Evolutionary conservation across 495 filamentous ascomycete species (phyloP).

Genomic region (Wilcoxina mikolae): DNA sequence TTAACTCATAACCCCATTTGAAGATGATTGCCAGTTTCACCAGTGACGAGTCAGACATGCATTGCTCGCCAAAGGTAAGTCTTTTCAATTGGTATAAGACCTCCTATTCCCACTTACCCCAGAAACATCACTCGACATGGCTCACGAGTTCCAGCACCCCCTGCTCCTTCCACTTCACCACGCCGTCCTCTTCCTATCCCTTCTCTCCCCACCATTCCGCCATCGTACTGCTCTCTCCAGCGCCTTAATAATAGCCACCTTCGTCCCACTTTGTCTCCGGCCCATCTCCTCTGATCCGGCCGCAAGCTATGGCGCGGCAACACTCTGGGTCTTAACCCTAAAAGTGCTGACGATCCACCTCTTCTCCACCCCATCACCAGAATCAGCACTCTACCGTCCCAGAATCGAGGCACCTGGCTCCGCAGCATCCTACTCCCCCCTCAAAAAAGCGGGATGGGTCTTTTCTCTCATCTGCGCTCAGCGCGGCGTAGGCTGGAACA

Average conservation of each 20-base stretch:
- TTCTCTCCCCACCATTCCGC: neutral
- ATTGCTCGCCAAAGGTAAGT: no score
- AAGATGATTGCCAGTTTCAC: no score
- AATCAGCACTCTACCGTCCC: neutral
- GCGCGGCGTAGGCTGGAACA: neutral
- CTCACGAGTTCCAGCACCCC: neutral
- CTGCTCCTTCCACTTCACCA: neutral
- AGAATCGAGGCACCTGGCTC: neutral
- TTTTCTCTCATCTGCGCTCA: neutral
- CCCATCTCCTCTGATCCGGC: neutral
- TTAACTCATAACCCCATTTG: no score
- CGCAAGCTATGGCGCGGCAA: constrained; percentile 2
- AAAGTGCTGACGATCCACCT: neutral
- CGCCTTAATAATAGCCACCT: neutral
- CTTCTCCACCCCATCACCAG: neutral
- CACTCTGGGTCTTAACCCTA: constrained; percentile 1
- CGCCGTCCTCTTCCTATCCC: neutral
- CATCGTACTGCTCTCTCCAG: neutral
- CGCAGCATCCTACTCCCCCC: neutral
- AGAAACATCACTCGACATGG: no score
- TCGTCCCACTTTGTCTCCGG: neutral
- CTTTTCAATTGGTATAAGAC: no score
- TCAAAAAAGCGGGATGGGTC: neutral
- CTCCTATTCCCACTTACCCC: no score
- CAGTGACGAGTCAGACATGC: no score